Evolutionary conservation across 768 basidiomycete species (phyloP), one percentile per base, ranked within the genome.

Genomic region (Candolleomyces efflorescens): DNA sequence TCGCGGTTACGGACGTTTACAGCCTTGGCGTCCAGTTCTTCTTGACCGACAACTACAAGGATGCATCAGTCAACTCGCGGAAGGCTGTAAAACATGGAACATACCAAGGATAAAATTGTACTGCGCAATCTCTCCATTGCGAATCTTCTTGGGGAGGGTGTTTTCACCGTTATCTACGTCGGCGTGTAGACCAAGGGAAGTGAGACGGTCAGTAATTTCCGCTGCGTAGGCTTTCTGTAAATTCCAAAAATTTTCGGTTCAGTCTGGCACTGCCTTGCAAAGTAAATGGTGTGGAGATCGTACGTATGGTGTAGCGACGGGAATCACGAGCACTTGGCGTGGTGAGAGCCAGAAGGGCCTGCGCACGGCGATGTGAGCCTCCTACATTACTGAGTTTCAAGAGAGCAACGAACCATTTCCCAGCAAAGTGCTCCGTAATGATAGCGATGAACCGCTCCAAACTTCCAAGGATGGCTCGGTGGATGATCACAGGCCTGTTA

Each of bases 271-370:
- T 60, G 62, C 47, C 52, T 47, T 32, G 41, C 41, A 43, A 43
- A 56, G 54, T 41, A 48, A 41, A 27, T 17, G 26, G n/a, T 46
- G 44, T 13, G 36, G 53, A 37, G 18, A 4, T 84, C 90, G 68
- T 68, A 95, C 94, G 71, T 86, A 97, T 46, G 92, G 86, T 15
- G 81, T 83, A 9, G 94, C 92, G 17, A 98, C 94, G 1, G 97
- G 97, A 50, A 99, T 90, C 58, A 98, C 90, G 18, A 97, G 75
- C 26, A 96, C 87, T 74, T 98, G 97, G 37, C 97, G 83, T n/a
- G 97, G 97, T 0, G 92, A 94, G 51, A 98, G 66, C 97, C 97
- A 99, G 81, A 98, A 97, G 2, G 97, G 97, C 93, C 92, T 93
- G 59, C 20, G 56, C 38, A 61, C 7, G 11, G 32, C 6, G 32